Evolutionary conservation across 2,329 filamentous ascomycete genomes (phyloP), one percentile per base, ranked within the genome.

Genomic region (Xylaria sp.): DNA sequence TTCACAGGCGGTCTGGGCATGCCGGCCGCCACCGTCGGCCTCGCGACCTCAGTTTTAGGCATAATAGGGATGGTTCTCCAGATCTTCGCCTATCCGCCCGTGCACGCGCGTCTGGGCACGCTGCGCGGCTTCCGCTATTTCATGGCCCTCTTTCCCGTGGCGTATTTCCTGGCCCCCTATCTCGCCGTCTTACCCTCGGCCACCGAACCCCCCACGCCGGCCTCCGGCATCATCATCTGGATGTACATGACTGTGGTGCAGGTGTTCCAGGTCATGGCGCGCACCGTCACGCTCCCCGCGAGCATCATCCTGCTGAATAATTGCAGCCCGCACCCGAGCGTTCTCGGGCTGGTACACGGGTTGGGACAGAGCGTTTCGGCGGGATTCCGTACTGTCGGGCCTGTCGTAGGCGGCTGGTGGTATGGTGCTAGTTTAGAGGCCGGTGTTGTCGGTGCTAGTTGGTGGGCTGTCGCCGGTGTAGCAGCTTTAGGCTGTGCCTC

Each of bases 1-100:
- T 92, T 92, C 73, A 86, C 87, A 8, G 89, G 90, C 44, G 90
- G 91, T 1, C 84, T 93, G 1, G 90, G 90, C 25, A 89, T 93
- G 78, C 86, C 89, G 0, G 88, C 90, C 0, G 84, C 87, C 0
- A 88, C 87, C 0, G 90, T 94, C 57, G 91, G 91, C 28, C 82
- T 91, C 51, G 90, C 90, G 15, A 91, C 91, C 50, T 89, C 90
- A 15, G 87, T 91, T 70, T 87, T 93, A 10, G 91, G 91, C 9
- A 81, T 91, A 54, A 84, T 93, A 54, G 91, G 91, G 28, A 89
- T 94, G 70, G 81, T 88, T 0, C 82, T 94, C 3, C 91, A 93
- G 77, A 85, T 93, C 25, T 84, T 91, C 63, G 79, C 92, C 9
- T 94, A 93, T 76, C 91, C 91, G 0, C 83, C 83, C 50, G 82